A percentile compares a stretch with the other conserved stretches of the same genome.
phyloP scores from a whole-genome alignment of 257 asterid genomes.

The Solanum bulbocastanum region DNA sequence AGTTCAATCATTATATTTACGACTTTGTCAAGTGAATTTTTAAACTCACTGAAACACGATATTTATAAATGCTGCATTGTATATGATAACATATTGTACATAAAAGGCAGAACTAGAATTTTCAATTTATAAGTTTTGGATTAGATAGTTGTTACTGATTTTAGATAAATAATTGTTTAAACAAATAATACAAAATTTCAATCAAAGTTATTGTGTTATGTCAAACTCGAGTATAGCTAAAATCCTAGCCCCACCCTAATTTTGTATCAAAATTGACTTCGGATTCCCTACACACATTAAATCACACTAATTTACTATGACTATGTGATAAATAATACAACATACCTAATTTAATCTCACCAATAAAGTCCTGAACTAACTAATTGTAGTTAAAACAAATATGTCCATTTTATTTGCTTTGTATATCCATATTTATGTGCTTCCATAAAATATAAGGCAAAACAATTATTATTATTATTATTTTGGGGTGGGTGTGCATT shows the following conservation, averaged over 20 bases:
- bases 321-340: background rate
- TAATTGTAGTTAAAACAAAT: background rate
- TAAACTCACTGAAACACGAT: too few relatives aligned
- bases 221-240: background rate
- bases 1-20: too few relatives aligned
- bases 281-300: background rate
- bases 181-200: background rate
- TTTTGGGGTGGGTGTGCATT: rapidly evolving
- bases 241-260: background rate
- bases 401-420: background rate
- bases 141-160: background rate
- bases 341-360: background rate
- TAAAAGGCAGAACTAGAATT: background rate
- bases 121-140: background rate
- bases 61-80: background rate
- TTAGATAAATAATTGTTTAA: background rate
- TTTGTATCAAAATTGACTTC: background rate
- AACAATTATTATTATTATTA: background rate
- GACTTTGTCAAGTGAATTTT: background rate
- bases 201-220: background rate
- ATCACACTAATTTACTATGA: background rate
- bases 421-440: background rate
- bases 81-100: background rate
- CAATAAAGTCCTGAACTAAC: background rate
- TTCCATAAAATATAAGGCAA: background rate